Evolutionary conservation across 176 grass and related monocot genomes (phyloP), one percentile per base, ranked within the genome.

Genomic region (Cenchrus fungigraminus): DNA sequence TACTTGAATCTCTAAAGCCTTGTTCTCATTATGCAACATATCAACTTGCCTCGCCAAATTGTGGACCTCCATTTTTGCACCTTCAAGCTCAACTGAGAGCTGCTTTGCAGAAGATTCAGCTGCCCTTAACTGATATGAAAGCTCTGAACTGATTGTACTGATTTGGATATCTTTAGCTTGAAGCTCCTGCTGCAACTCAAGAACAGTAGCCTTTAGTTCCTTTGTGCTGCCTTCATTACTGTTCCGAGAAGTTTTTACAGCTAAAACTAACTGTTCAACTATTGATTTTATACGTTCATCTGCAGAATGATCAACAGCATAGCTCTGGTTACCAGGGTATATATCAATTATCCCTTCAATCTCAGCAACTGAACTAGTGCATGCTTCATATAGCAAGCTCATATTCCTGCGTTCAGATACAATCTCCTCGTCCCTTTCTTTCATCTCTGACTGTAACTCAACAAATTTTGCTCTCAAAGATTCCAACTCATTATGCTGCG

Each of bases 131-230:
- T 98, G 93, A 87, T 88, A 94, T 28, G 91, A 82, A 86, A 98
- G 89, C 65, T 95, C 96, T n/a, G 89, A 86, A 83, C 89, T 86
- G 64, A 94, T 89, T 86, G 77, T 86, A 78, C 82, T 95, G 49
- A 95, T 88, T 87, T 86, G 89, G 51, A 90, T 82, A 88, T 95
- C 93, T 87, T 95, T 98, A 83, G 81, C 89, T 63, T 92, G 91
- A 67, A 98, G 71, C 82, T 94, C 91, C 82, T 89, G 92, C 88
- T 95, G 93, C 83, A 98, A 89, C 52, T 98, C 89, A 84, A 88
- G 65, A 67, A 98, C 68, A 63, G 61, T 91, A 69, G 85, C 87
- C 79, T 95, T 98, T 63, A 93, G 85, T 88, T 98, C 92, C 87
- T 83, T 94, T 78, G 76, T 87, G 86, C 81, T 90, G 66, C 83